Conservation (phyloP, 768 basidiomycete genomes). For the Pleurotus djamor region DNA sequence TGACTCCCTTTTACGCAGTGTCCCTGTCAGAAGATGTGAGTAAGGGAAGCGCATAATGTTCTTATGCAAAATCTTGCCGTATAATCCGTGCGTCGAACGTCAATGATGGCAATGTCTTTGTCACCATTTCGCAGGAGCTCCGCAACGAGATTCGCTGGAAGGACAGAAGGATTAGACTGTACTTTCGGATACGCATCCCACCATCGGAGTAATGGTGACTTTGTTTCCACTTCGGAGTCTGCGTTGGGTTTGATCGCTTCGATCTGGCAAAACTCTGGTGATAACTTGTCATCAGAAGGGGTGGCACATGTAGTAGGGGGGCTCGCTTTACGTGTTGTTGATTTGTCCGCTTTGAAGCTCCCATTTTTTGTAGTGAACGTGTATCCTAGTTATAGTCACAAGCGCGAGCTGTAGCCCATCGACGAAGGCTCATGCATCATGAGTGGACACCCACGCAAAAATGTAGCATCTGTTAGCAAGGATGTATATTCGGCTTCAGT, state of each 20-base stretch:
- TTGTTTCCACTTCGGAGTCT: background rate
- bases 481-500: slow-evolving; percentile 31
- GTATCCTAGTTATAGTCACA: slow-evolving; percentile 25
- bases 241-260: slow-evolving; percentile 32
- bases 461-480: slow-evolving; percentile 36
- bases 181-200: slow-evolving; percentile 53
- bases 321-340: background rate
- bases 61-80: slow-evolving; percentile 26
- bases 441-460: slow-evolving; percentile 26
- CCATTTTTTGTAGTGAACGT: slow-evolving; percentile 34
- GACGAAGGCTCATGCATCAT: too few relatives aligned
- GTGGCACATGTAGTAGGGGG: too few relatives aligned
- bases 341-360: slow-evolving; percentile 37
- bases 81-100: slow-evolving; percentile 48
- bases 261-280: slow-evolving; percentile 44
- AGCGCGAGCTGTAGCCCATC: too few relatives aligned
- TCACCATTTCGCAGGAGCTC: slow-evolving; percentile 21
- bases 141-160: slow-evolving; percentile 37
- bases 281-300: too few relatives aligned
- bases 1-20: slow-evolving; percentile 52
- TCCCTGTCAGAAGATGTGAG: slow-evolving; percentile 28
- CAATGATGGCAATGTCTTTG: slow-evolving; percentile 38
- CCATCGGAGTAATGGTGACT: slow-evolving; percentile 36
- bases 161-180: slow-evolving; percentile 23
- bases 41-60: background rate